Evolutionary conservation across 2,329 filamentous ascomycete genomes (phyloP), one percentile per base, ranked within the genome.

Genomic region (Stromatinia cepivora): DNA sequence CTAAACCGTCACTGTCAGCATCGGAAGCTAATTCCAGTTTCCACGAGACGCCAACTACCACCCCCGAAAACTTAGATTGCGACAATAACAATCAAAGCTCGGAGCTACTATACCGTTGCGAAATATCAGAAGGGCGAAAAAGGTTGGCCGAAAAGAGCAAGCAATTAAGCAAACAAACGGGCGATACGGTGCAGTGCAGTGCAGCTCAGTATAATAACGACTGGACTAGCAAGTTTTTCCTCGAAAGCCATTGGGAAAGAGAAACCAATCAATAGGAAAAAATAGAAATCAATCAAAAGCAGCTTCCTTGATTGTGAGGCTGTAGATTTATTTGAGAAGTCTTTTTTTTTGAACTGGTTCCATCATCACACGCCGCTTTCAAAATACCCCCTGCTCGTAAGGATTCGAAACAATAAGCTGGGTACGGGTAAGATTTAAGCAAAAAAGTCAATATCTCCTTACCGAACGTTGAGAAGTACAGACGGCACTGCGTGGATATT

Each of bases 401-500:
- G 66, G 58, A 69, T 69, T 67, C 28, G 36, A 64, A 56, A 64
- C n/a, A 52, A 52, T 52, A 53, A 56, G 58, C 66, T 39, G 58
- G 50, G 66, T 52, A 63, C 66, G 48, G 58, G 66, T 69, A 56
- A 53, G 57, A 52, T 31, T 62, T 45, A 62, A 53, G 57, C 25
- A 46, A 64, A 48, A 63, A 63, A 64, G 11, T 46, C 66, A 56
- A 56, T 31, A 64, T 50, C 28, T 53, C 48, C 58, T 28, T 68
- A 45, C 58, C 58, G 66, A 42, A 69, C 66, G 66, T 69, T 69
- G 66, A 64, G 54, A 69, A 48, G 62, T 54, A 56, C 58, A 57
- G 58, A 64, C 66, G 66, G 50, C 39, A 69, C 66, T 69, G 36
- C 58, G 66, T 64, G 50, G 58, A 39, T 69, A 69, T 64, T 64